These are phyloP conservation scores for Didymella segeticola DNA, from an alignment of 2,329 filamentous ascomycete species.

Conservation along the genomic window DNA sequence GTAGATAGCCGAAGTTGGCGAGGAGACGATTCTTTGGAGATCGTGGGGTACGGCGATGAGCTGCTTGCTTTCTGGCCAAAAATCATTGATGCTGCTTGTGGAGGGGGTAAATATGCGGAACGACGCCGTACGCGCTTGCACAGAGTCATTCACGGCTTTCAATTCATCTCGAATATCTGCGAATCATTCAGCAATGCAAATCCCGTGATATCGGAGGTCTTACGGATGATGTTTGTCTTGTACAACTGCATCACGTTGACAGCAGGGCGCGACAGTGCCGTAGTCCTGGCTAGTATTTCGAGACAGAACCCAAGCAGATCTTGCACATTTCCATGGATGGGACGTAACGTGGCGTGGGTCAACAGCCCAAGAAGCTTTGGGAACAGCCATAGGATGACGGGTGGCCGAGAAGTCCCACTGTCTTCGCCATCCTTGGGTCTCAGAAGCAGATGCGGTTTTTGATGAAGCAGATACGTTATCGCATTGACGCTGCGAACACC, in stretches of 20 bases:
- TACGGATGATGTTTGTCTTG: constrained; percentile 52
- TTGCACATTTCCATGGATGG: constrained; percentile 48
- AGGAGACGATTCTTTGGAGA: constrained; percentile 43
- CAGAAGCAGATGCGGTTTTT: constrained; percentile 73
- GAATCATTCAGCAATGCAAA: constrained; percentile 4
- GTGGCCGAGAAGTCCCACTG: constrained; percentile 46
- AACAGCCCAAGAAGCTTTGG: constrained; percentile 60
- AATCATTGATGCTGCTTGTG: constrained; percentile 46
- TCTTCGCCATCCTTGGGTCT: constrained; percentile 38
- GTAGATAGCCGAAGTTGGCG: constrained; percentile 32
- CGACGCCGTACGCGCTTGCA: constrained; percentile 11
- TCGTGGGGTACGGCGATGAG: constrained; percentile 51
- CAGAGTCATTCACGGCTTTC: constrained; percentile 41
- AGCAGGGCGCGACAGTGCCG: constrained; percentile 46
- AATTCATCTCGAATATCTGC: constrained; percentile 57
- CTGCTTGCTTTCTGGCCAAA: constrained; percentile 49
- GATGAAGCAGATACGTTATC: constrained; percentile 74
- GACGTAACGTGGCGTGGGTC: constrained; percentile 49
- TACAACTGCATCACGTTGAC: constrained; percentile 45
- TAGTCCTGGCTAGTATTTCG: constrained; percentile 43
- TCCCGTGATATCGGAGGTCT: constrained; percentile 6
- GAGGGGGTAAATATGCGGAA: constrained; percentile 49
- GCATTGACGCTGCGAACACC: constrained; percentile 78
- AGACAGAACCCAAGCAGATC: constrained; percentile 49
- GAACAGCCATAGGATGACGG: constrained; percentile 62